Conservation (phyloP, 2,329 filamentous ascomycete genomes). For the Celoporthe dispersa region DNA sequence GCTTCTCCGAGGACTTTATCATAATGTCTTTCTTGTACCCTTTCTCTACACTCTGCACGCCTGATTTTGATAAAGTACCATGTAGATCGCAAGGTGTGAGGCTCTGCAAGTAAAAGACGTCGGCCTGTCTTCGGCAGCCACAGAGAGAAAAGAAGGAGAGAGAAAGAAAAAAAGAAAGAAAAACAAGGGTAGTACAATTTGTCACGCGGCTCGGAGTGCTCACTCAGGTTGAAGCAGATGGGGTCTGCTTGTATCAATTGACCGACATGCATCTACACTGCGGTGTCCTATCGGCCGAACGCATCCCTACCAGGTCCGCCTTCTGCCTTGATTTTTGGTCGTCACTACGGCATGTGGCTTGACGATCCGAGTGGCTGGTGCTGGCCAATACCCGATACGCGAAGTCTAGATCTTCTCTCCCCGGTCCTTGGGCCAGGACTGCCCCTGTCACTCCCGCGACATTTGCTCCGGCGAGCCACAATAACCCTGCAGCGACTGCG, state of each 20-base stretch:
- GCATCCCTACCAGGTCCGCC: background rate
- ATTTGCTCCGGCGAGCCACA: background rate
- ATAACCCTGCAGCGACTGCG: too few species aligned
- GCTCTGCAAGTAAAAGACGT: too few species aligned
- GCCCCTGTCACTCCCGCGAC: background rate
- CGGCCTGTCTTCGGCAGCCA: background rate
- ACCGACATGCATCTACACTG: background rate
- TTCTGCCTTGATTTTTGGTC: slow-evolving; percentile 13
- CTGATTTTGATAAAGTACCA: too few species aligned
- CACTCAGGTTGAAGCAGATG: too few species aligned
- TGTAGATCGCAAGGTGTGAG: too few species aligned
- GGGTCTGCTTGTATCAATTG: background rate
- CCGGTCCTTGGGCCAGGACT: background rate
- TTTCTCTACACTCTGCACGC: too few species aligned
- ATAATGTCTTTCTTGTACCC: too few species aligned
- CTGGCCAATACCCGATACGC: background rate
- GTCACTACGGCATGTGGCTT: slow-evolving; percentile 9
- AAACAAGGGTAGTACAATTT: background rate
- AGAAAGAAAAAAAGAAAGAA: background rate
- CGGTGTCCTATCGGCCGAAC: background rate
- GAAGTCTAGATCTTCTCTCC: background rate
- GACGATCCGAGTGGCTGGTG: slow-evolving; percentile 8
- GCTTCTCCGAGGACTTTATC: too few species aligned
- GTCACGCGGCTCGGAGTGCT: too few species aligned
- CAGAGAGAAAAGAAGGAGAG: background rate